Evolutionary conservation across 805 yeast genomes (phyloP), one percentile per base, ranked within the genome.

Genomic region (Hanseniaspora occidentalis): DNA sequence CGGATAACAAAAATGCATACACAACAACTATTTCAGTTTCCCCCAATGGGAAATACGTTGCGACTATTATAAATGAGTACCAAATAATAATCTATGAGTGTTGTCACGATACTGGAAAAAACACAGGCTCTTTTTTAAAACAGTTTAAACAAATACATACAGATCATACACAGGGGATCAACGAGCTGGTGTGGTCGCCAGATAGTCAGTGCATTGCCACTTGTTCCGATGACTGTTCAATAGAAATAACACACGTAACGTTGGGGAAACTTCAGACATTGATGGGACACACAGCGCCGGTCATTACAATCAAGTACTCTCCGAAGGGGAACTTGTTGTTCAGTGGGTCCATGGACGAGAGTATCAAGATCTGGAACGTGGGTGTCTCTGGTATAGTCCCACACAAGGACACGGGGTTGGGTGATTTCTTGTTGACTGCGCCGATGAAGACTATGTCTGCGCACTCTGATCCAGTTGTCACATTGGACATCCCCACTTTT

Each of bases 301-400:
- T 85, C 9, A 77, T 84, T 1, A 66, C 80, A n/a, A 59, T 85
- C 4, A 67, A 67, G 39, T 89, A 78, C 63, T 82, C 75, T 46
- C 58, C 66, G 31, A 79, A 79, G 54, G 95, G 96, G 1, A 83
- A 84, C 46, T 58, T 92, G 18, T 56, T 92, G 13, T 75, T 83
- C 19, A 73, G 88, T 34, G 94, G 95, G 0, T 76, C 94, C 1
- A 75, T 92, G 38, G 98, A 89, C 58, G 97, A 89, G 54, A 84
- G 89, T 39, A 78, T 92, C 13, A 71, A 88, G 39, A 70, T 89
- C 2, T 89, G 98, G 98, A 96, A 89, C 58, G 72, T 80, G 2
- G 64, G 67, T 24, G 65, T 74, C 16, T 36, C 41, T 3, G 44
- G 44, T 13, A 23, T 42, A 8, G 22, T 41, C 3, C 20, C 38